Percentiles rank a stretch among this genome's conserved stretches.
Conservation (phyloP, 805 yeast genomes). For the Wickerhamiella kurtzmanii region DNA sequence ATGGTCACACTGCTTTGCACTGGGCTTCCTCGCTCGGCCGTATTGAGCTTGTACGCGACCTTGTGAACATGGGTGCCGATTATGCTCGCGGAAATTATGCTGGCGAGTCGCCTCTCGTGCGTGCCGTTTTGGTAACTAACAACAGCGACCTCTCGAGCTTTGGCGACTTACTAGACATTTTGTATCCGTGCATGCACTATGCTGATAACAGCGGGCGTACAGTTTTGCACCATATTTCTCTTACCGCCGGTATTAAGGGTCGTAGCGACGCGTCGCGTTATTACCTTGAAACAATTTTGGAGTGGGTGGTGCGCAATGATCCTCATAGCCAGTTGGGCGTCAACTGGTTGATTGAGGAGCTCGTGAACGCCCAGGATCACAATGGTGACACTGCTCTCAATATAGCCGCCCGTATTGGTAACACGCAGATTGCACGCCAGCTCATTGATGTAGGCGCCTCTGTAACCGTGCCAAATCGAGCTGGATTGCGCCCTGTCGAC, state of each 20-base stretch:
- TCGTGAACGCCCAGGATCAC: slow-evolving; percentile 78
- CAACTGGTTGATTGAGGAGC: slow-evolving; percentile 43
- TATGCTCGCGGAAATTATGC: slow-evolving; percentile 59
- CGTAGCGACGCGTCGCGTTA: slow-evolving; percentile 60
- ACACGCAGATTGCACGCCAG: slow-evolving; percentile 64
- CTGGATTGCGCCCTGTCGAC: slow-evolving; percentile 77
- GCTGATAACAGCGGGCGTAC: slow-evolving; percentile 63
- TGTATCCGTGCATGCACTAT: slow-evolving; percentile 60
- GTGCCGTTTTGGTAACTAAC: slow-evolving; percentile 75
- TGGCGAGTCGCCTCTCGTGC: slow-evolving; percentile 79
- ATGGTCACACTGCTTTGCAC: slow-evolving; percentile 87
- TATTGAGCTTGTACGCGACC: slow-evolving; percentile 48
- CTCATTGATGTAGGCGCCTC: slow-evolving; percentile 83
- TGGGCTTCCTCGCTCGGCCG: slow-evolving; percentile 93
- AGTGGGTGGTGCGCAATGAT: slow-evolving; percentile 60
- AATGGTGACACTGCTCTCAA: slow-evolving; percentile 94
- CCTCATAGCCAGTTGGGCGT: slow-evolving; percentile 32
- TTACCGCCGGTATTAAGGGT: slow-evolving; percentile 65
- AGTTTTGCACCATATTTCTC: slow-evolving; percentile 73
- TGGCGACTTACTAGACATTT: slow-evolving; percentile 48
- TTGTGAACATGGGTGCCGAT: slow-evolving; percentile 54
- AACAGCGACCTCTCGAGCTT: slow-evolving; percentile 70
- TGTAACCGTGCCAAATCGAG: slow-evolving; percentile 60
- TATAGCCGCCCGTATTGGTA: slow-evolving; percentile 81
- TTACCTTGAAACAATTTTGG: slow-evolving; percentile 56